Base-by-base conservation (phyloP, 345 rosid genomes). In the Limnanthes douglasii region DNA sequence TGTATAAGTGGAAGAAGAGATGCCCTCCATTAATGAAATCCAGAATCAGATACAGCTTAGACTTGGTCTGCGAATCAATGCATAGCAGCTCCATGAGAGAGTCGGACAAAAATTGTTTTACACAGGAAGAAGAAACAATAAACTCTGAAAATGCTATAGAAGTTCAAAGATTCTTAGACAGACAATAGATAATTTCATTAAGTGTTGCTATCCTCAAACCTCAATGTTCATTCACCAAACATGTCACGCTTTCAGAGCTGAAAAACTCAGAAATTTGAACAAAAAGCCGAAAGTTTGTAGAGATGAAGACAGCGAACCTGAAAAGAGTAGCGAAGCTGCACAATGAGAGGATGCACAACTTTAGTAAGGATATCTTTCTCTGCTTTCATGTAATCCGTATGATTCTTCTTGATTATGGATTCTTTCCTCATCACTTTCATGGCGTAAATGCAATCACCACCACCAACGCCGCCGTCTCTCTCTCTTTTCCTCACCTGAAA, bases 391-490 rank as follows among this genome's bases (percentile, higher is more conserved):
- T 78, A 78, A 44, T 73, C 88, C 2, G 73, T 73, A 53, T 78
- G 88, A 36, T 73, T 73, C 68, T 73, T 77, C 57, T 60, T 73
- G 9, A 77, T 73, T 11, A 77, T 73, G 13, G 54, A 57, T 3
- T 67, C 69, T 31, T 78, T 78, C 48, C 69, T 67, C 88, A 78
- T 78, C 27, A 78, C 88, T 58, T 78, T 78, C 78, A 78, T 78
- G 1, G 82, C 82, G 46, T 45, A 78, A 31, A 78, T 51, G 48
- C 82, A 82, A 60, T 78, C 86, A 6, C 56, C 59, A 5, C 35
- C 31, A n/a, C n/a, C n/a, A n/a, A n/a, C n/a, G 11, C 12, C 60
- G 15, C 12, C 13, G 3, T n/a, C 27, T 28, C 38, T 18, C 18
- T 18, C 26, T 20, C 51, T 73, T 37, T 54, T 65, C 54, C 65